phyloP scores from a whole-genome alignment of 306 rosid species.

The Prunus kanzakura region DNA sequence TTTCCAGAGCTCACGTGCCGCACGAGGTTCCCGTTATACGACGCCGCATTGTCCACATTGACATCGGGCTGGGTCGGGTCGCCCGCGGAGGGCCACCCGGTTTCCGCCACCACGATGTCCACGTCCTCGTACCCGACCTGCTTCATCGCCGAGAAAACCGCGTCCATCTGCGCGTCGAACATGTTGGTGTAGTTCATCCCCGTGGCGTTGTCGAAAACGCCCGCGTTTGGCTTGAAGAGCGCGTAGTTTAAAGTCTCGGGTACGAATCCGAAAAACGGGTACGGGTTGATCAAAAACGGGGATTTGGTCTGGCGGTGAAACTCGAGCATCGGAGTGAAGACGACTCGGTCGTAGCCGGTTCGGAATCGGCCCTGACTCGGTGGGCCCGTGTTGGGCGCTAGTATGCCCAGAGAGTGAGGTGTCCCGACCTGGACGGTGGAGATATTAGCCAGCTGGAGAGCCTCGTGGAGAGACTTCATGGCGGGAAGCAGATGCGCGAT shows the following conservation, averaged over 20 bases:
- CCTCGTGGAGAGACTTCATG: conserved; percentile 55
- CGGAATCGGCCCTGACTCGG: conserved; percentile 70
- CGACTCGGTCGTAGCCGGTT: conserved; percentile 50
- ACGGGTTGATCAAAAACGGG: conserved; percentile 75
- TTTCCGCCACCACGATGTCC: conserved; percentile 65
- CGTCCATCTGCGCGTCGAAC: conserved; percentile 92
- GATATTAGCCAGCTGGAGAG: conserved; percentile 50
- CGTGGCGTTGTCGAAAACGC: conserved; percentile 62
- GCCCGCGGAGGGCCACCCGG: conserved; percentile 88
- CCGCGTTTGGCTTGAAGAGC: conserved; percentile 55
- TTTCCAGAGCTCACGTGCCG: conserved; percentile 64
- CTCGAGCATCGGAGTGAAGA: conserved; percentile 68
- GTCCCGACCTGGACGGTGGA: conserved; percentile 51
- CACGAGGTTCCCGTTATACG: conserved; percentile 66
- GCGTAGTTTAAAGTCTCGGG: conserved; percentile 53
- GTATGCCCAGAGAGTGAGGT: conserved; percentile 79
- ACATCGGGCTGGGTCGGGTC: conserved; percentile 69
- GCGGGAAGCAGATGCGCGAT: conserved; percentile 72
- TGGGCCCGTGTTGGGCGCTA: conserved; percentile 57
- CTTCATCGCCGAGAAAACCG: conserved; percentile 86
- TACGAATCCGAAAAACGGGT: conserved; percentile 66
- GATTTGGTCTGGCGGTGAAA: conserved; percentile 57
- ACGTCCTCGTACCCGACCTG: conserved; percentile 67
- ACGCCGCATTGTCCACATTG: conserved; percentile 54
- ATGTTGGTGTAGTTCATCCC: conserved; percentile 70